Percentiles rank a stretch among this genome's conserved stretches.
phyloP scores from a whole-genome alignment of 345 rosid genomes.

The Cardiospermum halicacabum region DNA sequence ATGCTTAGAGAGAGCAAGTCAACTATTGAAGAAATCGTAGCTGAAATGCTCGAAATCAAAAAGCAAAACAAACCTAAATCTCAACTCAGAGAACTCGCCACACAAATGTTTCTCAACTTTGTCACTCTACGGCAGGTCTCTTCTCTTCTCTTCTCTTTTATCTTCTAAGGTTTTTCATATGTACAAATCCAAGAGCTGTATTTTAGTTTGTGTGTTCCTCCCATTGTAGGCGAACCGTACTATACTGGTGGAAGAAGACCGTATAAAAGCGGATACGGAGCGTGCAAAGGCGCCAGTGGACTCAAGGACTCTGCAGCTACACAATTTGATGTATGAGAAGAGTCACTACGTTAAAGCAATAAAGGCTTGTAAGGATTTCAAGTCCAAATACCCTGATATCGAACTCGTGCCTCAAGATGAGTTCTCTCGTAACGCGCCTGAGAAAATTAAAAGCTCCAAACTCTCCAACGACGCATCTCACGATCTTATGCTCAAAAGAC shows the following conservation, averaged over 20 bases:
- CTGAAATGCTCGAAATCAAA: conserved; percentile 58
- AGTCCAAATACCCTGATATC: conserved; percentile 72
- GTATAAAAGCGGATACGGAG: conserved; percentile 64
- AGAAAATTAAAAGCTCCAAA: conserved; percentile 50
- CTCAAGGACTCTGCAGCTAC: conserved; percentile 71
- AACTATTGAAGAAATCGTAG: conserved; percentile 69
- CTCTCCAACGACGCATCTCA: conserved; percentile 55
- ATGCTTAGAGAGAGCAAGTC: conserved; percentile 62
- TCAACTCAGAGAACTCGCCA: conserved; percentile 64
- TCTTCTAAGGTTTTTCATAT: conserved; percentile 20
- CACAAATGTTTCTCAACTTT: conserved; percentile 81
- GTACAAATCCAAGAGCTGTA: background rate
- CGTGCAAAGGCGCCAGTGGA: conserved; percentile 73
- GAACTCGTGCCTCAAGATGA: conserved; percentile 84
- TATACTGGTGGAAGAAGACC: conserved; percentile 73
- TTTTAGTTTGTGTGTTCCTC: background rate
- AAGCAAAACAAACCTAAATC: conserved; percentile 50
- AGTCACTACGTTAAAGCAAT: conserved; percentile 80
- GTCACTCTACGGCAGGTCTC: conserved; percentile 80
- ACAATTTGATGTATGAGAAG: conserved; percentile 92
- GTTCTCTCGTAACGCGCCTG: conserved; percentile 64
- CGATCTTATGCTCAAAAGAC: conserved; percentile 80
- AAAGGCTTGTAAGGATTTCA: conserved; percentile 76
- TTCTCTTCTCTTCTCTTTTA: background rate
- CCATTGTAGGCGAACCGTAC: conserved; percentile 58